phyloP scores from a whole-genome alignment of 345 rosid genomes.

The Conringia planisiliqua region DNA sequence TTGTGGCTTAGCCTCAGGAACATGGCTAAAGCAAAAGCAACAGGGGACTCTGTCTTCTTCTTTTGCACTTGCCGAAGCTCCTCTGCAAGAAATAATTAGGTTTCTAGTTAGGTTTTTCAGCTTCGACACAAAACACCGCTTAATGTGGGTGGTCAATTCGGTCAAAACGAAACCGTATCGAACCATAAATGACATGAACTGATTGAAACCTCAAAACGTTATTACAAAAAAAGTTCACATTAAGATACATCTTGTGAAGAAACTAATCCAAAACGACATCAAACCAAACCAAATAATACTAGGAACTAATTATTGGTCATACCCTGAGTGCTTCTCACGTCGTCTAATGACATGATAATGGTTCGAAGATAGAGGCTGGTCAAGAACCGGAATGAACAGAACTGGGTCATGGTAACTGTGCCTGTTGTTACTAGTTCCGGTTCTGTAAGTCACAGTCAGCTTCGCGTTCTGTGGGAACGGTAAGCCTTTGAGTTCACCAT shows the following conservation, averaged over 20 bases:
- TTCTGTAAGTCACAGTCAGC: conserved; percentile 3
- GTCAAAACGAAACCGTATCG: no score
- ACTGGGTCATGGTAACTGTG: conserved; percentile 7
- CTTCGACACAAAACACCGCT: background rate
- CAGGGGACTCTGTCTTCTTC: conserved; percentile 41
- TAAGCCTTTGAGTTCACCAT: conserved; percentile 17
- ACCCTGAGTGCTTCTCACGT: conserved; percentile 19
- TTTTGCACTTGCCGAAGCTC: conserved; percentile 36
- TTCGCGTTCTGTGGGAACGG: conserved; percentile 20
- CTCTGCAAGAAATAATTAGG: conserved; percentile 28
- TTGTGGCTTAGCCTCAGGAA: conserved; percentile 37
- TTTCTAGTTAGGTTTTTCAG: background rate
- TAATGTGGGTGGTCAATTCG: no score
- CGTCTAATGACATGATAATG: conserved; percentile 28
- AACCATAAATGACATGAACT: no score
- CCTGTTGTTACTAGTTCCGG: background rate
- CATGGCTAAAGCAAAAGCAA: conserved; percentile 35
- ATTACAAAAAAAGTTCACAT: no score
- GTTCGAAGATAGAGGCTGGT: conserved; percentile 48
- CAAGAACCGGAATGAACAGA: conserved; percentile 45
- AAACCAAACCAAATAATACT: background rate
- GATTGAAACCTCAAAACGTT: no score
- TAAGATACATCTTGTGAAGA: no score
- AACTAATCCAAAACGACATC: background rate
- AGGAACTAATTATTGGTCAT: background rate